These are phyloP conservation scores for Misopates orontium DNA, from an alignment of 257 asterid genomes.

Conservation along the genomic window DNA sequence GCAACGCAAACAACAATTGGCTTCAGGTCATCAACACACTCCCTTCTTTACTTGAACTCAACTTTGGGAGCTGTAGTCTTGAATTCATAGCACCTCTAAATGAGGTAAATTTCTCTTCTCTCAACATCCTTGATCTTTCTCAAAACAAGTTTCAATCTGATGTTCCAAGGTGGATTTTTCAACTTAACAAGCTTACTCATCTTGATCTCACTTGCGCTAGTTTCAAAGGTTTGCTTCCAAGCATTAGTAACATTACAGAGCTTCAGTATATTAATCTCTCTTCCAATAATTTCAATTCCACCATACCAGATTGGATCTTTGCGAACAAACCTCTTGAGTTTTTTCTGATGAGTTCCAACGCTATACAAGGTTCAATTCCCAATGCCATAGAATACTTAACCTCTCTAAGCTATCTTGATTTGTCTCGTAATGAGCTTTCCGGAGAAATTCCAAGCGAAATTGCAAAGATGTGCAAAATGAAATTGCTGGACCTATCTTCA, in stretches of 20 bases:
- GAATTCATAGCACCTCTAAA: neutral
- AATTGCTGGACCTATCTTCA: neutral
- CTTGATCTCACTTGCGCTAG: neutral
- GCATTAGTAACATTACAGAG: neutral
- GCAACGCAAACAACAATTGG: conserved; percentile 5
- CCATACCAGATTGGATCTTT: conserved; percentile 23
- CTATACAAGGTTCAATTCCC: neutral
- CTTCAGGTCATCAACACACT: neutral
- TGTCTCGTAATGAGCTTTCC: conserved; percentile 6
- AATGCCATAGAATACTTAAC: conserved; percentile 18
- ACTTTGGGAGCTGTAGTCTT: conserved; percentile 6
- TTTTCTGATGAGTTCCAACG: neutral
- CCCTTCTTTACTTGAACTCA: conserved; percentile 19
- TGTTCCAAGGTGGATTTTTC: conserved; percentile 6
- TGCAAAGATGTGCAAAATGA: neutral
- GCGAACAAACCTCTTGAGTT: neutral
- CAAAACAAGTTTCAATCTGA: neutral
- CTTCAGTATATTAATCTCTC: conserved; percentile 15
- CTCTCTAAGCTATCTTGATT: conserved; percentile 11
- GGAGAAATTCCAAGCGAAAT: conserved; percentile 19
- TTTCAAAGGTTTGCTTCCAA: conserved; percentile 5
- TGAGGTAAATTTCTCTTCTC: neutral
- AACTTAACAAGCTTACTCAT: conserved; percentile 9
- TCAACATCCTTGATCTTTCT: too few relatives aligned
- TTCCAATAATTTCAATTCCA: conserved; percentile 4